phyloP scores from a whole-genome alignment of 345 rosid species.

The Salix brachista region DNA sequence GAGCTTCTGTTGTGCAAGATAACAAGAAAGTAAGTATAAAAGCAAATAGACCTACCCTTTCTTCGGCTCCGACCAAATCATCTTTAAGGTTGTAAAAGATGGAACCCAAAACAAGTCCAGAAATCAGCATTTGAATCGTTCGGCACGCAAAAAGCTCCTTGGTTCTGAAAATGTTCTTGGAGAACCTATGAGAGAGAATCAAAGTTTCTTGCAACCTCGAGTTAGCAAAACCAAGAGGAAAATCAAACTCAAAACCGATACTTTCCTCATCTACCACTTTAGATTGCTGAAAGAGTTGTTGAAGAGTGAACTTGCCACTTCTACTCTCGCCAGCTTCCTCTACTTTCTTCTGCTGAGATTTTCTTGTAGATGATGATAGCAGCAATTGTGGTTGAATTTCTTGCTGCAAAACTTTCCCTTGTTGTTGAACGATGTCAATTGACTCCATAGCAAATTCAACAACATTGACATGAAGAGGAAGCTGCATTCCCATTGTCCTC shows the following conservation, averaged over 20 bases:
- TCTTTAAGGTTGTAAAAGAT: slow-evolving; percentile 63
- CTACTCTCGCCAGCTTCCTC: slow-evolving; percentile 39
- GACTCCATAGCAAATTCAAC: slow-evolving; percentile 87
- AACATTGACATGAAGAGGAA: slow-evolving; percentile 63
- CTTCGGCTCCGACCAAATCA: slow-evolving; percentile 59
- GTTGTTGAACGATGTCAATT: slow-evolving; percentile 48
- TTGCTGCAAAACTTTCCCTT: slow-evolving; percentile 12
- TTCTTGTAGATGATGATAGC: slow-evolving; percentile 17
- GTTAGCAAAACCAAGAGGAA: slow-evolving; percentile 52
- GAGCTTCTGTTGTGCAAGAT: slow-evolving; percentile 80
- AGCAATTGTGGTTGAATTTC: slow-evolving; percentile 23
- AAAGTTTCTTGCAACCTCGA: slow-evolving; percentile 62
- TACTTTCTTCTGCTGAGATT: slow-evolving; percentile 23
- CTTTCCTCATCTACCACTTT: slow-evolving; percentile 59
- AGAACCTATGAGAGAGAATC: slow-evolving; percentile 79
- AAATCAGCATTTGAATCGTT: slow-evolving; percentile 74
- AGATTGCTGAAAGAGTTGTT: slow-evolving; percentile 82
- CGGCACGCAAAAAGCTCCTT: slow-evolving; percentile 81
- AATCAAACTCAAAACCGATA: slow-evolving; percentile 32
- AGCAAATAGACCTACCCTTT: slow-evolving; percentile 89
- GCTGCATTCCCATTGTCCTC: slow-evolving; percentile 48
- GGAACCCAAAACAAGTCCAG: slow-evolving; percentile 85
- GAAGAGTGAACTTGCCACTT: slow-evolving; percentile 62
- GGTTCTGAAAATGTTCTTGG: slow-evolving; percentile 80
- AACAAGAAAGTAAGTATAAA: slow-evolving; percentile 82